A percentile compares a stretch with the other conserved stretches of the same genome.
Conservation (phyloP, 495 filamentous ascomycete genomes). For the Hypoxylon trugodes region DNA sequence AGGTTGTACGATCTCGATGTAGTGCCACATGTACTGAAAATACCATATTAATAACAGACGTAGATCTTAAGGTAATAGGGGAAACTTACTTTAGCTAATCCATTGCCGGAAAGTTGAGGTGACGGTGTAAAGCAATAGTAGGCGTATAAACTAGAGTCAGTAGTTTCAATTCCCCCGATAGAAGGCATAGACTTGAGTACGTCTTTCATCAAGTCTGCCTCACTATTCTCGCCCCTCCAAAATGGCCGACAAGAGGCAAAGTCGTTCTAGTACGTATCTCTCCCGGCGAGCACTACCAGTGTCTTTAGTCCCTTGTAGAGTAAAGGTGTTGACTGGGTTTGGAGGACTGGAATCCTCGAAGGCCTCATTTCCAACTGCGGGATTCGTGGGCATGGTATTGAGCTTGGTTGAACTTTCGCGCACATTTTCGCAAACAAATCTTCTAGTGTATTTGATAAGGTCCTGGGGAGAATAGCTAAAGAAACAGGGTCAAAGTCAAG, state of each 20-base stretch:
- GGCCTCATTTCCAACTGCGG: too few species aligned
- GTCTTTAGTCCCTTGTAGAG: background rate
- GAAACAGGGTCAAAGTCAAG: too few species aligned
- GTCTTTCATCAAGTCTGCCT: background rate
- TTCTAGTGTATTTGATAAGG: too few species aligned
- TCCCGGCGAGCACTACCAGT: conserved; percentile 6
- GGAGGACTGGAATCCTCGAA: too few species aligned
- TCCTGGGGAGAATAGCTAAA: too few species aligned
- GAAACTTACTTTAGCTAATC: conserved; percentile 10
- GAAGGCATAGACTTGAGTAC: background rate
- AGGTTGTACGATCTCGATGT: conserved; percentile 13
- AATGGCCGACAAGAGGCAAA: background rate
- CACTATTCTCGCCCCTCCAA: background rate
- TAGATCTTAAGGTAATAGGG: background rate
- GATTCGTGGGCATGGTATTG: too few species aligned
- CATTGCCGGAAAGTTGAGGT: too few species aligned
- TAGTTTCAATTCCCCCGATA: background rate
- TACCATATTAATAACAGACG: background rate
- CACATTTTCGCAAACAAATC: too few species aligned
- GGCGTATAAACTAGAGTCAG: background rate
- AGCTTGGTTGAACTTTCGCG: too few species aligned
- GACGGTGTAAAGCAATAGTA: conserved; percentile 23
- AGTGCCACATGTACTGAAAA: conserved; percentile 11
- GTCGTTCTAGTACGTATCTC: conserved; percentile 7
- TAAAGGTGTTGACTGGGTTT: background rate